Percentiles rank a stretch among this genome's conserved stretches.
These are phyloP conservation scores for Cyclotella baltica DNA, from an alignment of 108 stramenopile species.

Conservation along the genomic window DNA sequence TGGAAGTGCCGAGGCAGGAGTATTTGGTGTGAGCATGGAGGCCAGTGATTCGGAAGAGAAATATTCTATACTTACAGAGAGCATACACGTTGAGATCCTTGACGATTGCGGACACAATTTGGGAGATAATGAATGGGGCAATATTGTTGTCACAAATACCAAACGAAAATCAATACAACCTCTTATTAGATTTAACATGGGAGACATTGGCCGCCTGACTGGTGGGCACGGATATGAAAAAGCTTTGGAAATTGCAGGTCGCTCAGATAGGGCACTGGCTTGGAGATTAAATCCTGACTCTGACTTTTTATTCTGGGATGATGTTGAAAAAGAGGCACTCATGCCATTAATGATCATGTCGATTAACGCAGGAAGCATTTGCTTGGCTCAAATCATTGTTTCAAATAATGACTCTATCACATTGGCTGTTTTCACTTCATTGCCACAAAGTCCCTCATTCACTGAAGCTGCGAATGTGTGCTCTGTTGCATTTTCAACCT, in stretches of 20 bases:
- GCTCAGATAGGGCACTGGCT: background rate
- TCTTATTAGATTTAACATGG: background rate
- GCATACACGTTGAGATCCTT: background rate
- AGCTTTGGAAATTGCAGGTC: background rate
- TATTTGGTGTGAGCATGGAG: background rate
- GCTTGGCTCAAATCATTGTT: background rate
- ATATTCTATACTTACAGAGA: background rate
- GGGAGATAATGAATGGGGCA: background rate
- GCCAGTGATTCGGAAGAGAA: background rate
- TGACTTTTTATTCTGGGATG: background rate
- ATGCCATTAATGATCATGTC: background rate
- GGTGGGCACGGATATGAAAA: background rate
- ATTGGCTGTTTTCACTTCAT: constrained; percentile 1
- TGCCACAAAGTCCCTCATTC: background rate
- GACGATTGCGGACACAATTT: background rate
- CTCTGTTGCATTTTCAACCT: background rate
- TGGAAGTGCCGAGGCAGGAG: constrained; percentile 1
- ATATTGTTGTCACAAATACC: constrained; percentile 1
- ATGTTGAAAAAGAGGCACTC: background rate
- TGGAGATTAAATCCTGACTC: background rate
- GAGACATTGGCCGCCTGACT: background rate
- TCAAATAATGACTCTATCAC: background rate
- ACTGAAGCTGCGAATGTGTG: background rate
- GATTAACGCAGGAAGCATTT: background rate
- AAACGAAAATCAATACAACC: constrained; percentile 4